Base-by-base conservation (phyloP, 1,284 basidiomycete genomes). In the Ceratobasidium papillatum region DNA sequence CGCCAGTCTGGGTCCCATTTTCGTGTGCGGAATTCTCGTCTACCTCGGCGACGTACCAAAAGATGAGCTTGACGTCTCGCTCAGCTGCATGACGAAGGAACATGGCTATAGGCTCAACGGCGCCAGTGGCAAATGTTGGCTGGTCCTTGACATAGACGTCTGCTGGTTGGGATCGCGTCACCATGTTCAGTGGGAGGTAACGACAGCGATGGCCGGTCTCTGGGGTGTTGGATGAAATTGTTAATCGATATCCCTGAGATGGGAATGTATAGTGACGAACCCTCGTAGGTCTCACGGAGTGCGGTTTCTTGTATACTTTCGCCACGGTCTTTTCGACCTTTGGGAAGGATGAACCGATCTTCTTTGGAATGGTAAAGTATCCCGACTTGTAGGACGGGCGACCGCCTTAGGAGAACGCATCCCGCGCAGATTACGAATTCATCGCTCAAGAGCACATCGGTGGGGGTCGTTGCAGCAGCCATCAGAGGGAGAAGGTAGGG, bases 141-240 rank as follows among this genome's bases (percentile, higher is more conserved):
- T 51, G 45, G 32, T 76, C 76, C 45, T 75, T 75, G 54, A 77
- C 74, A 34, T 72, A 74, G 43, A 61, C 32, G 36, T 76, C 41
- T 25, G 76, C 27, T 2, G 59, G 65, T 25, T 76, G 77, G 12
- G 74, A 59, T 25, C 77, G 66, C 11, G 77, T 77, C 45, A 47
- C 38, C 83, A 87, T 84, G 54, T 79, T 81, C 64, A 82, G 79
- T 1, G 85, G 84, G 72, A 86, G 82, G 34, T 86, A 81, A 19
- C 79, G 77, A 78, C 88, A 89, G 1, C 79, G 80, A 78, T 86
- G 89, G 2, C 88, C 88, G 0, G 87, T 88, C 80, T 90, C 89
- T 72, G 30, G 14, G 27, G 4, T 17, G 27, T 0, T 7, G 32
- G 25, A 32, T 32, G 12, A 36, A 22, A 47, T 47, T 17, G 19